Evolutionary conservation across 345 rosid species (phyloP), one percentile per base, ranked within the genome.

Genomic region (Rhodamnia argentea): DNA sequence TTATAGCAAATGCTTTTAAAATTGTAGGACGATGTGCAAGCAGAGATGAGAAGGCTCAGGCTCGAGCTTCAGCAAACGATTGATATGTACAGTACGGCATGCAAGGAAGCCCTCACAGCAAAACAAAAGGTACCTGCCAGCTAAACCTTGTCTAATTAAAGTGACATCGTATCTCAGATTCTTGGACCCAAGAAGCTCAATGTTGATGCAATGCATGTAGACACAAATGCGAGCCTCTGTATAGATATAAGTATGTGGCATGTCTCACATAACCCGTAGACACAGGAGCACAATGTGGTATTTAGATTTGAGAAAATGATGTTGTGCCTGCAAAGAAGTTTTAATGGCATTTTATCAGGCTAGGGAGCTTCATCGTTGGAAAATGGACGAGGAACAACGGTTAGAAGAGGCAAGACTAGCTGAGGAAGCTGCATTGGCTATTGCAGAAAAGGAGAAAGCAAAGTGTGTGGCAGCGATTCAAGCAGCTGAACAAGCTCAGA

Each of bases 31-130:
- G 98, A 95, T 42, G 85, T 92, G 84, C 98, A 97, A 93, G 90
- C 94, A 10, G 98, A 95, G 90, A 93, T 97, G 96, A 92, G 92
- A 87, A 92, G 94, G 90, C 96, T 97, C 57, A 95, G 88, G 88
- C 83, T 87, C 86, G 98, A 95, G 92, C 93, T 95, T 55, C 91
- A 91, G 90, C 91, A 94, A 86, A 93, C 98, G 76, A 93, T 95
- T 90, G 97, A 94, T 5, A 91, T 95, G 96, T 94, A 93, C 85
- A 92, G 91, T 75, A 89, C 89, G 55, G 98, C 95, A 40, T 94
- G 96, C 89, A 95, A 93, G 89, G 98, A 95, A 91, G 95, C 95
- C 83, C 91, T 95, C 62, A 20, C 92, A 42, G 96, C 97, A 47
- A 94, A 93, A 86, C 92, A 93, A 29, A 89, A 85, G 91, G 96